These are phyloP conservation scores for Usnea hakonensis DNA, from an alignment of 495 filamentous ascomycete species.

Conservation along the genomic window DNA sequence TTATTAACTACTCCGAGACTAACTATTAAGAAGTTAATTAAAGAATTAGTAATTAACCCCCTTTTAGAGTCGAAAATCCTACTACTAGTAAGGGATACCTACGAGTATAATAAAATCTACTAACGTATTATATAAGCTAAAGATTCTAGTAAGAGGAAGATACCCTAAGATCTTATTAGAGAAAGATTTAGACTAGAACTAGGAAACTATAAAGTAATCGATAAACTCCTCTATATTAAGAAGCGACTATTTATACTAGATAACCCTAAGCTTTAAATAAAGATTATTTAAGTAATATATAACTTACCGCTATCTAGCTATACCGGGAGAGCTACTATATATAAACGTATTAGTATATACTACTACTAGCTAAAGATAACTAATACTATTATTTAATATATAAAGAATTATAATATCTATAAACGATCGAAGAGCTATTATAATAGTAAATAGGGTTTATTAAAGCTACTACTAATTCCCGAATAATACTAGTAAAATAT, in stretches of 20 bases:
- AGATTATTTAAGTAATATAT: background rate
- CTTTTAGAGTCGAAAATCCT: background rate
- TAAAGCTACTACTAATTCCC: constrained; percentile 14
- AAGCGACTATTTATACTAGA: too few relatives aligned
- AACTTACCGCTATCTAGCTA: background rate
- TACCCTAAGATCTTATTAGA: background rate
- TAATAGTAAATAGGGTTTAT: constrained; percentile 17
- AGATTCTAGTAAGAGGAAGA: background rate
- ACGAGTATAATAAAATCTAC: background rate
- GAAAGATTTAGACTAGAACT: background rate
- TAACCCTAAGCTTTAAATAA: background rate
- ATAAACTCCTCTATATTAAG: too few relatives aligned
- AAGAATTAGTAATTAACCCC: background rate
- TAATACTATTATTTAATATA: background rate
- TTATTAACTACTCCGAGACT: background rate
- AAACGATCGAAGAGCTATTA: constrained; percentile 15
- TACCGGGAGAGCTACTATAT: background rate
- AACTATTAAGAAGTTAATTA: background rate
- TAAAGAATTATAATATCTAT: constrained; percentile 18
- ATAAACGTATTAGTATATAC: background rate
- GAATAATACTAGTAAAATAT: constrained; percentile 14
- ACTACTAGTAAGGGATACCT: background rate
- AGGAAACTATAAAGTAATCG: background rate
- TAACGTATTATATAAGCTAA: background rate
- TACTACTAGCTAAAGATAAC: constrained; percentile 1